phyloP scores from a whole-genome alignment of 306 rosid species.

The Lathyrus tuberosus region DNA sequence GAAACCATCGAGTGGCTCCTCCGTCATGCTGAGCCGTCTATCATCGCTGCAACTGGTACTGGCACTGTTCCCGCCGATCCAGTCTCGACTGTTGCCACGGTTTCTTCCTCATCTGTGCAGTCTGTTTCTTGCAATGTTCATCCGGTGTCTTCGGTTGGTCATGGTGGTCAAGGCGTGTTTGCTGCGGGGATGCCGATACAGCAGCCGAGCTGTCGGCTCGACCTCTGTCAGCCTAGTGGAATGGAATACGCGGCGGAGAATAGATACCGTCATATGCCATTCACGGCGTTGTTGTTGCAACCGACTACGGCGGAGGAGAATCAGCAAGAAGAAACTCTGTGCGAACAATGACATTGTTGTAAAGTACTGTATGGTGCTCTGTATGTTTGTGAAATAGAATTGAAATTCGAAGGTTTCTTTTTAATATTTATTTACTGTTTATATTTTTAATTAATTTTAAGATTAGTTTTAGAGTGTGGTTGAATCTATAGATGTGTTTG shows the following conservation, averaged over 20 bases:
- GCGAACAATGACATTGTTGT: slow-evolving; percentile 45
- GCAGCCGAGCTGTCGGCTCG: slow-evolving; percentile 68
- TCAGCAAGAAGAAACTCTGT: slow-evolving; percentile 54
- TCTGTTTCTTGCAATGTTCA: slow-evolving; percentile 53
- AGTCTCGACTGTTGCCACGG: slow-evolving; percentile 45
- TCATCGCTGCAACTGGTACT: slow-evolving; percentile 80
- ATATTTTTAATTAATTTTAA: slow-evolving; percentile 8
- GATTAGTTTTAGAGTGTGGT: slow-evolving; percentile 23
- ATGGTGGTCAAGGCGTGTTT: slow-evolving; percentile 53
- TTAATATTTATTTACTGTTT: no score
- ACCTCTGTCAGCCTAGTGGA: slow-evolving; percentile 59
- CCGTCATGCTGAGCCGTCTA: slow-evolving; percentile 84
- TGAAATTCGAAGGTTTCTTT: neutral
- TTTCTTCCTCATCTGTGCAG: slow-evolving; percentile 37
- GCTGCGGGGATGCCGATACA: slow-evolving; percentile 42
- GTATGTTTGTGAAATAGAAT: slow-evolving; percentile 7
- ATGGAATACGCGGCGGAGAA: slow-evolving; percentile 49
- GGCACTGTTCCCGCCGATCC: slow-evolving; percentile 67
- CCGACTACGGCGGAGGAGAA: slow-evolving; percentile 53
- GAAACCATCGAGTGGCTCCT: slow-evolving; percentile 97
- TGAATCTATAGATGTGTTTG: slow-evolving; percentile 8
- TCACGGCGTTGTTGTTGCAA: slow-evolving; percentile 82
- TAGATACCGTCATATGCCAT: slow-evolving; percentile 75
- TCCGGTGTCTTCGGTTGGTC: slow-evolving; percentile 31
- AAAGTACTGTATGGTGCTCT: neutral